Evolutionary conservation across 805 yeast genomes (phyloP).

Genomic region (Ogataea henricii): DNA sequence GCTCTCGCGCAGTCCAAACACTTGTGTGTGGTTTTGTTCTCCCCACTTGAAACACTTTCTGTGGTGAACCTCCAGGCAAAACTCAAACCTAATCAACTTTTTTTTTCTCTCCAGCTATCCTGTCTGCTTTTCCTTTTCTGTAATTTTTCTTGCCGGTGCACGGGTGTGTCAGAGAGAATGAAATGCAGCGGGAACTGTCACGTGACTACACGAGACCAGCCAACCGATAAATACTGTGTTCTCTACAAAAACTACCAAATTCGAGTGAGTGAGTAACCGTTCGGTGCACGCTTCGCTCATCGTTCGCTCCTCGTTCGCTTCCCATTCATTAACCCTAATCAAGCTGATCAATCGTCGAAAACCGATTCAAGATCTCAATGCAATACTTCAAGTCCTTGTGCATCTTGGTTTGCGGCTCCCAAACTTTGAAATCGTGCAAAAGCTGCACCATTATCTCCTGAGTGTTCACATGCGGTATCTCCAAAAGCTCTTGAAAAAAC

Average conservation of each 20-base stretch:
- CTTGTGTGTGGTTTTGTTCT: not conserved
- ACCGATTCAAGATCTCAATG: conserved; percentile 32
- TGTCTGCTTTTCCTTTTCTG: conserved; percentile 6
- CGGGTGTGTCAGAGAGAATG: too few species aligned
- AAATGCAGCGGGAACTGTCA: not conserved
- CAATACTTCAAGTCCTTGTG: conserved; percentile 75
- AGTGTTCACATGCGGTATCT: conserved; percentile 51
- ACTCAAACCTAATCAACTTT: conserved; percentile 6
- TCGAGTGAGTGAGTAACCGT: too few species aligned
- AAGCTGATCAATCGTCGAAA: conserved; percentile 14
- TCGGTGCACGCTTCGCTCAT: too few species aligned
- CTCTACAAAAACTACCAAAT: too few species aligned
- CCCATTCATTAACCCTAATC: not conserved
- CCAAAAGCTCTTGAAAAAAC: conserved; percentile 61
- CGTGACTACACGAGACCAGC: too few species aligned
- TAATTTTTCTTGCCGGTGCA: conserved; percentile 11
- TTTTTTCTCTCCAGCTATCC: conserved; percentile 7
- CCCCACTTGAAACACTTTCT: not conserved
- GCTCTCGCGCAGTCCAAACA: conserved; percentile 6
- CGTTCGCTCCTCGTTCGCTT: not conserved
- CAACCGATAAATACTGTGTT: too few species aligned
- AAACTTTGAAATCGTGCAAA: conserved; percentile 65
- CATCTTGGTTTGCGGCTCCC: conserved; percentile 84
- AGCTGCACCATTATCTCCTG: conserved; percentile 41
- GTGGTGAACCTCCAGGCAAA: not conserved